phyloP scores from a whole-genome alignment of 106 monocot species.

The Triglochin maritima region DNA sequence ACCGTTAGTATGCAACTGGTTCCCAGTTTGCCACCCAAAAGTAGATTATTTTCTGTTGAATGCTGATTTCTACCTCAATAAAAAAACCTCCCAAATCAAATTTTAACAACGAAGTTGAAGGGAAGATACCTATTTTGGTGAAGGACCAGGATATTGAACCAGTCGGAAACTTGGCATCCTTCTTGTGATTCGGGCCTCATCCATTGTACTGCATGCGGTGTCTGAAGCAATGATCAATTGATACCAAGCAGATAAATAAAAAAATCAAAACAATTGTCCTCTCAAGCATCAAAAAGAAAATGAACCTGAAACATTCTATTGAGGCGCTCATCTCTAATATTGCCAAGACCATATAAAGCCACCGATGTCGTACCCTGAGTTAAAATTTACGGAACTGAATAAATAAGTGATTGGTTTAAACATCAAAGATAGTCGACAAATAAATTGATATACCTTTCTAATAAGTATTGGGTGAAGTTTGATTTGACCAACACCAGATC shows the following conservation, averaged over 20 bases:
- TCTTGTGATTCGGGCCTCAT: conserved; percentile 92
- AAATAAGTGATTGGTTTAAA: background rate
- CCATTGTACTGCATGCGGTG: conserved; percentile 98
- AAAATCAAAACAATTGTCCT: background rate
- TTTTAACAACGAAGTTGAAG: too few species aligned
- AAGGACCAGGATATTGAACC: conserved; percentile 98
- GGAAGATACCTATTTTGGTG: conserved; percentile 84
- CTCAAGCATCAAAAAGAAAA: background rate
- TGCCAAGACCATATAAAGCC: conserved; percentile 95
- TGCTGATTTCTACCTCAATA: too few species aligned
- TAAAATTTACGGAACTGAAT: background rate
- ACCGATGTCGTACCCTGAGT: conserved; percentile 76
- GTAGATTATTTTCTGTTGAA: too few species aligned
- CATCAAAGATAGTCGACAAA: background rate
- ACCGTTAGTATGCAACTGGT: too few species aligned
- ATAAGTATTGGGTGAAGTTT: conserved; percentile 83
- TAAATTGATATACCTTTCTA: conserved; percentile 48
- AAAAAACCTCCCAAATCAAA: too few species aligned
- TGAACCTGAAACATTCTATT: conserved; percentile 99
- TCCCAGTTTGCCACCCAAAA: too few species aligned
- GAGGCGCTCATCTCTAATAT: conserved; percentile 96
- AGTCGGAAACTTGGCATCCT: conserved; percentile 63
- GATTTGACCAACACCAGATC: conserved; percentile 97
- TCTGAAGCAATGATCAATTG: conserved; percentile 38
- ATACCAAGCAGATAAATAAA: background rate